Evolutionary conservation across 2,329 filamentous ascomycete species (phyloP).

Genomic region (Rhynchosporium secalis): DNA sequence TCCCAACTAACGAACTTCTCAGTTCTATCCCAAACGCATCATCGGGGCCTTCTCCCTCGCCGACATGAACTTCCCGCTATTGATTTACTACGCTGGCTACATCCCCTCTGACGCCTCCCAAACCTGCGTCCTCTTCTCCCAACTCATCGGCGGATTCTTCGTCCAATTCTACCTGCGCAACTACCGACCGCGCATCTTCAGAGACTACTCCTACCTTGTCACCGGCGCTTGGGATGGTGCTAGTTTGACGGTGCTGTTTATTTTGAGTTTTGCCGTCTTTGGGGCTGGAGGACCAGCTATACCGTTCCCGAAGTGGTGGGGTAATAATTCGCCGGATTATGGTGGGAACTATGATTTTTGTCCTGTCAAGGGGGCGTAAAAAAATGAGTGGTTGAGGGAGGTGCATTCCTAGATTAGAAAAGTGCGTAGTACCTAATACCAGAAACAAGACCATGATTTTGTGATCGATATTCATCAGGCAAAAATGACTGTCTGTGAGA

Average conservation of each 20-base stretch:
- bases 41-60: slow-evolving; percentile 44
- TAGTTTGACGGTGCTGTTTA: slow-evolving; percentile 44
- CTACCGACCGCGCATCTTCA: slow-evolving; percentile 42
- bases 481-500: too few relatives aligned
- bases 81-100: slow-evolving; percentile 55
- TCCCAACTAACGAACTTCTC: background rate
- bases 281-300: slow-evolving; percentile 44
- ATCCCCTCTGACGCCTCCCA: slow-evolving; percentile 57
- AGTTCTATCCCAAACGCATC: slow-evolving; percentile 47
- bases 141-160: slow-evolving; percentile 46
- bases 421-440: too few relatives aligned
- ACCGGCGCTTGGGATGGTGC: slow-evolving; percentile 45
- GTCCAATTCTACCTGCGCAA: slow-evolving; percentile 45
- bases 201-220: slow-evolving; percentile 46
- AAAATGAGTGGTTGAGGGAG: background rate
- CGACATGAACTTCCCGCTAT: slow-evolving; percentile 54
- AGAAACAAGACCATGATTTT: too few relatives aligned
- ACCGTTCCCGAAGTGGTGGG: slow-evolving; percentile 43
- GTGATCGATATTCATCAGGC: too few relatives aligned
- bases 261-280: slow-evolving; percentile 47
- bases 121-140: slow-evolving; percentile 54
- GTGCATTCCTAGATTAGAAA: too few relatives aligned
- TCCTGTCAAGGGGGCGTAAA: slow-evolving; percentile 14
- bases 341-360: slow-evolving; percentile 36
- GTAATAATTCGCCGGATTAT: slow-evolving; percentile 34